Evolutionary conservation across 2,329 filamentous ascomycete species (phyloP).

Genomic region (Paramyrothecium roridum): DNA sequence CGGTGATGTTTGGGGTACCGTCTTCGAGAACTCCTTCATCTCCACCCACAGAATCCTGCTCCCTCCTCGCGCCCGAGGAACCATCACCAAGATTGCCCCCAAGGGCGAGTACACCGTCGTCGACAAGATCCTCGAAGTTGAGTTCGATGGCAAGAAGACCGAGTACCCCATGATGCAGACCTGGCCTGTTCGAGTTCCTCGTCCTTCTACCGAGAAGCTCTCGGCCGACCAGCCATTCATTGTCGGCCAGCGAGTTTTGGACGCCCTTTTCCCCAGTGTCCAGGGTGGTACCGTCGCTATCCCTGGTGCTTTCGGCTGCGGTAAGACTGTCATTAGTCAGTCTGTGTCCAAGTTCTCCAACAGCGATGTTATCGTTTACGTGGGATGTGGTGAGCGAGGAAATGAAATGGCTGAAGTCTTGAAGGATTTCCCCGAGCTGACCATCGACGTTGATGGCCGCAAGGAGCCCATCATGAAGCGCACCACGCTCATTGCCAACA

Average conservation of each 20-base stretch:
- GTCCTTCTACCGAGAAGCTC: conserved; percentile 88
- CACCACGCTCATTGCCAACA: conserved; percentile 97
- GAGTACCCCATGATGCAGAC: conserved; percentile 98
- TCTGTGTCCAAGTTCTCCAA: conserved; percentile 99
- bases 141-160: conserved; percentile 94
- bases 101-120: conserved; percentile 93
- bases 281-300: conserved; percentile 98
- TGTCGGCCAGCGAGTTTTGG: conserved; percentile 93
- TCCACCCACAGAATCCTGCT: conserved; percentile 90
- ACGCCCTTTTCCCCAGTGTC: conserved; percentile 93
- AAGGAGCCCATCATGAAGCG: conserved; percentile 99
- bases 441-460: conserved; percentile 89
- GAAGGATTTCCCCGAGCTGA: conserved; percentile 99
- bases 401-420: conserved; percentile 99
- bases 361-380: conserved; percentile 97
- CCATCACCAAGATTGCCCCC: conserved; percentile 83
- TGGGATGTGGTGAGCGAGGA: conserved; percentile 83
- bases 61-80: conserved; percentile 84
- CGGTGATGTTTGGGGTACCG: conserved; percentile 91
- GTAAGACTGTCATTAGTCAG: conserved; percentile 98
- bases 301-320: conserved; percentile 95
- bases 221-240: conserved; percentile 88
- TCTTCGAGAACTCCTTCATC: conserved; percentile 95
- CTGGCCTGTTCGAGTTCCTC: conserved; percentile 95
- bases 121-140: conserved; percentile 90